Base-by-base conservation (phyloP, 139 green algal genomes). In the Chlorella ohadii region DNA sequence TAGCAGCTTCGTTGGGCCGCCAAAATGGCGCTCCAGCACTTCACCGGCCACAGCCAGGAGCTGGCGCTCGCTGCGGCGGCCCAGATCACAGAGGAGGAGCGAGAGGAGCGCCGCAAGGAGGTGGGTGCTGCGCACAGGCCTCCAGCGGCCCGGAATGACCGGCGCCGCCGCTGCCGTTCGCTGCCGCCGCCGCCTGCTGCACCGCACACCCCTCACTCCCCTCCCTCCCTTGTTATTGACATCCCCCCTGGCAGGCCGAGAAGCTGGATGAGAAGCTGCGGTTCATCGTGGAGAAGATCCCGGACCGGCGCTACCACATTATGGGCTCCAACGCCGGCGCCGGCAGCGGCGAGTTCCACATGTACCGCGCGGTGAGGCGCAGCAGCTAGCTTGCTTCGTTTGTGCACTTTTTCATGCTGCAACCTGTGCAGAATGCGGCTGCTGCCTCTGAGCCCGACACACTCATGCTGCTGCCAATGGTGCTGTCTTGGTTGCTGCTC, bases 271-370 rank as follows among this genome's bases (percentile, higher is more conserved):
- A 87, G 39, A 98, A 98, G 88, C 91, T 98, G 11, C 91, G 90
- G 28, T 84, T 92, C 76, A 97, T 98, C 71, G 92, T 96, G 51
- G 92, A 98, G 72, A 91, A 91, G 22, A 87, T 96, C 9, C 94
- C 94, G 28, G 93, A 92, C 20, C 84, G 92, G 3, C 91, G 93
- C 1, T 94, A 94, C 83, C 95, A 97, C 66, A 90, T 96, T 16
- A 92, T 86, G 33, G 94, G 95, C 85, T 95, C 90, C 75, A 93
- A 92, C 81, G 95, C 95, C 33, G 95, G 95, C 13, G 95, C 95
- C n/a, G 94, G 94, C 70, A 96, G 91, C 72, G 93, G 95, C 28
- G 95, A 98, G 65, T 98, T 97, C 78, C 95, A 98, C 81, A 94
- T 94, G 78, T 98, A 98, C 73, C 78, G 95, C 25, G 92, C 72